phyloP scores from a whole-genome alignment of 352 stramenopile genomes.

The Globisporangium sylvaticum region DNA sequence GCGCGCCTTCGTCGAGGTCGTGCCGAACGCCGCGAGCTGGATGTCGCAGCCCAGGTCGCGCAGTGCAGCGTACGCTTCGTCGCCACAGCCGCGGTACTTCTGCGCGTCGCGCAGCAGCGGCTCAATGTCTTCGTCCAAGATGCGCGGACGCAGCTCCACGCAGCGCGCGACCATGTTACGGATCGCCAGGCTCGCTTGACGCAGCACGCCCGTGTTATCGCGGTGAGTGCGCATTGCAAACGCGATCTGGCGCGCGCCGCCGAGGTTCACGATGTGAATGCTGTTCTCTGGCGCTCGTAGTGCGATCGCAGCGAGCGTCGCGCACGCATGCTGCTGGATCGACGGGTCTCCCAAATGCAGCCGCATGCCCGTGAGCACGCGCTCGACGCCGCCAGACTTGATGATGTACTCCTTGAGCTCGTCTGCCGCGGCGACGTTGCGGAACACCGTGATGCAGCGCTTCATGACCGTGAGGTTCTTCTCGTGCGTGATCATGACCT shows the following conservation, averaged over 20 bases:
- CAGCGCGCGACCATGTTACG: slow-evolving; percentile 73
- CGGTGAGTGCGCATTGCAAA: slow-evolving; percentile 52
- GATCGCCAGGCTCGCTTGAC: slow-evolving; percentile 75
- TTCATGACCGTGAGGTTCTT: slow-evolving; percentile 45
- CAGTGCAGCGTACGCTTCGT: slow-evolving; percentile 76
- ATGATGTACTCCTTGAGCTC: slow-evolving; percentile 67
- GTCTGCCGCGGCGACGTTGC: slow-evolving; percentile 70
- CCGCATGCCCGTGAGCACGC: slow-evolving; percentile 56
- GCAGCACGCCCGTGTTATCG: slow-evolving; percentile 42
- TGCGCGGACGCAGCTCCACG: slow-evolving; percentile 47
- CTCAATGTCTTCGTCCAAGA: slow-evolving; percentile 69
- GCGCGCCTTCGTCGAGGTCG: slow-evolving; percentile 23
- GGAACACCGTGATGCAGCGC: slow-evolving; percentile 62
- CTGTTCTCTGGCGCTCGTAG: slow-evolving; percentile 69
- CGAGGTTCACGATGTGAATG: slow-evolving; percentile 42
- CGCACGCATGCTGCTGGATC: slow-evolving; percentile 68
- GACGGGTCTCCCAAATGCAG: slow-evolving; percentile 41
- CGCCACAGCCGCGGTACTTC: slow-evolving; percentile 57
- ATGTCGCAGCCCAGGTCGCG: slow-evolving; percentile 73
- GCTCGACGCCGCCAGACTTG: slow-evolving; percentile 42
- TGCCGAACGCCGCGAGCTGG: slow-evolving; percentile 54
- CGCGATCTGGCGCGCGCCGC: slow-evolving; percentile 40
- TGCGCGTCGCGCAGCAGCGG: slow-evolving; percentile 57
- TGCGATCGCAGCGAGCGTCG: slow-evolving; percentile 67
- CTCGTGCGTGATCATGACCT: slow-evolving; percentile 52